Evolutionary conservation across 2,329 filamentous ascomycete species (phyloP).

Genomic region (Cryoendolithus antarcticus): DNA sequence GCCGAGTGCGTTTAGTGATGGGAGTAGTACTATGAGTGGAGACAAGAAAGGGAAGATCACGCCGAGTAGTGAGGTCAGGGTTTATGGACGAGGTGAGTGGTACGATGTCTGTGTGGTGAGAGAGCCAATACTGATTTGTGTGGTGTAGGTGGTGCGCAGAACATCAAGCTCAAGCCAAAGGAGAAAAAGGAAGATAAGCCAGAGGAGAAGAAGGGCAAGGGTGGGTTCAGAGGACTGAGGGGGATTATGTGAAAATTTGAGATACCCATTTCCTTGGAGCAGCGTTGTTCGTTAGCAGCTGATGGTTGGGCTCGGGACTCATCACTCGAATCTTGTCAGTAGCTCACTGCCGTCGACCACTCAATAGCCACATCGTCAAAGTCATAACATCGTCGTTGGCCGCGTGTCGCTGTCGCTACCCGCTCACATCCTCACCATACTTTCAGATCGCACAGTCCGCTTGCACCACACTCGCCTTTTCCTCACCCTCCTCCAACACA

Average conservation of each 20-base stretch:
- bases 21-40: constrained; percentile 19
- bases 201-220: constrained; percentile 28
- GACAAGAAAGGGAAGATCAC: constrained; percentile 33
- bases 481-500: constrained; percentile 1
- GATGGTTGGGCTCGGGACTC: no score
- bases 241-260: constrained; percentile 11
- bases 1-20: constrained; percentile 11
- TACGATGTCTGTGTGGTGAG: background rate
- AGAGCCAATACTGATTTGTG: background rate
- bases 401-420: no score
- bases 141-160: constrained; percentile 37
- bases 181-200: constrained; percentile 19
- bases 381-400: no score
- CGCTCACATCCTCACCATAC: background rate
- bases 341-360: no score
- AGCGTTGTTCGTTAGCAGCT: no score
- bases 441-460: background rate
- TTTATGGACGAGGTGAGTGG: constrained; percentile 43
- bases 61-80: constrained; percentile 36
- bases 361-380: no score
- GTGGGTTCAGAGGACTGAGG: constrained; percentile 26
- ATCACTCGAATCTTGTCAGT: no score
- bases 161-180: constrained; percentile 38
- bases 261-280: no score
- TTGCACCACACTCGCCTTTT: background rate